These are phyloP conservation scores for Neodidymelliopsis sp. DNA, from an alignment of 2,329 filamentous ascomycete species.

Conservation along the genomic window DNA sequence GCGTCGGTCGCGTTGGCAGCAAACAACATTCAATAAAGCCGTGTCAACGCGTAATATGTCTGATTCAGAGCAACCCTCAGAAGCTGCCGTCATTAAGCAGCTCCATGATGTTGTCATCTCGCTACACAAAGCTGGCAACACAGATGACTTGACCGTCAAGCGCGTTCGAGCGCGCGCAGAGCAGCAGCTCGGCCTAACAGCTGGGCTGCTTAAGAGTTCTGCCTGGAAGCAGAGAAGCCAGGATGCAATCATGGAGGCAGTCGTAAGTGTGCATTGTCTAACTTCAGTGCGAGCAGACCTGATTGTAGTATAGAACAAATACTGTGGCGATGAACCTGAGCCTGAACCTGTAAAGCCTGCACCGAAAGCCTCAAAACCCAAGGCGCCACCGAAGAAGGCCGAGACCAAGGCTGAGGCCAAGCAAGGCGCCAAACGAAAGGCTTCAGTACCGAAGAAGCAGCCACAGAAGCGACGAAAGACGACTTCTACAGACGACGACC, in stretches of 20 bases:
- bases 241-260: slow-evolving; percentile 35
- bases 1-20: slow-evolving; percentile 15
- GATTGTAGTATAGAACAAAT: slow-evolving; percentile 32
- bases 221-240: slow-evolving; percentile 64
- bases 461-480: slow-evolving; percentile 43
- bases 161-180: slow-evolving; percentile 62
- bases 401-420: slow-evolving; percentile 31
- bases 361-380: slow-evolving; percentile 6
- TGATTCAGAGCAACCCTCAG: slow-evolving; percentile 44
- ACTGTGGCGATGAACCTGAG: slow-evolving; percentile 36
- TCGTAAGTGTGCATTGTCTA: slow-evolving; percentile 28
- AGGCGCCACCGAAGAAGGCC: slow-evolving; percentile 15
- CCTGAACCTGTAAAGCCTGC: slow-evolving; percentile 28
- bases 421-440: slow-evolving; percentile 43
- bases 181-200: slow-evolving; percentile 58
- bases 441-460: slow-evolving; percentile 38
- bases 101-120: slow-evolving; percentile 52
- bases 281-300: not conserved
- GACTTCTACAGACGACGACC: slow-evolving; percentile 40
- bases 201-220: slow-evolving; percentile 63
- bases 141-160: slow-evolving; percentile 65
- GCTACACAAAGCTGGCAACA: slow-evolving; percentile 51
- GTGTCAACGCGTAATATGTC: slow-evolving; percentile 40
- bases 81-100: slow-evolving; percentile 49
- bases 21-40: slow-evolving; percentile 14